These are phyloP conservation scores for Clonostachys byssicola DNA, from an alignment of 2,329 filamentous ascomycete genomes.

Conservation along the genomic window DNA sequence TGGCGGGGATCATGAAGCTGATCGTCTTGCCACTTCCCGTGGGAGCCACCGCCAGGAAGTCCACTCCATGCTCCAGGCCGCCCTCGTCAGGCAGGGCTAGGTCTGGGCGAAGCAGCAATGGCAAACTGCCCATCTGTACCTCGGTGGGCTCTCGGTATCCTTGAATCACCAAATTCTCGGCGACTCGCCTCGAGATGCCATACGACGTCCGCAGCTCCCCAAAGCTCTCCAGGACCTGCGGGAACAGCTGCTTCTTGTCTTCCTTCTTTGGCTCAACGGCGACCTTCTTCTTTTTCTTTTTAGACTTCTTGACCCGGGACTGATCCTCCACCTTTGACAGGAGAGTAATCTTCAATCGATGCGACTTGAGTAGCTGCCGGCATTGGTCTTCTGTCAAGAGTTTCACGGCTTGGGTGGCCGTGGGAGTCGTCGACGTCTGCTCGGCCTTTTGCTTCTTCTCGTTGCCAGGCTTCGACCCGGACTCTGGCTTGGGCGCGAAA, in stretches of 20 bases:
- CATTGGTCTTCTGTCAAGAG: slow-evolving; percentile 65
- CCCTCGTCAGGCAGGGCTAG: slow-evolving; percentile 37
- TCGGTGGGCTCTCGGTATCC: slow-evolving; percentile 87
- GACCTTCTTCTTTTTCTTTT: slow-evolving; percentile 49
- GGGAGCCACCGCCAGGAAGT: slow-evolving; percentile 85
- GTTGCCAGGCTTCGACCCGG: slow-evolving; percentile 24
- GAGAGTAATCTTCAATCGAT: slow-evolving; percentile 81
- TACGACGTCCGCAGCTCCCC: slow-evolving; percentile 66
- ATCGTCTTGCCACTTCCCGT: slow-evolving; percentile 97
- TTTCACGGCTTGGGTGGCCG: slow-evolving; percentile 11
- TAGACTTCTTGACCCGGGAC: slow-evolving; percentile 47
- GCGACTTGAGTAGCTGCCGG: slow-evolving; percentile 68
- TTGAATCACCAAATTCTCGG: slow-evolving; percentile 77
- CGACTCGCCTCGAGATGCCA: slow-evolving; percentile 68
- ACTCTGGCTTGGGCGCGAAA: slow-evolving; percentile 45
- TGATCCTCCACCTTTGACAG: slow-evolving; percentile 49
- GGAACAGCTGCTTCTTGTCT: slow-evolving; percentile 61
- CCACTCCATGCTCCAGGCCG: slow-evolving; percentile 40
- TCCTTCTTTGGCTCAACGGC: slow-evolving; percentile 43
- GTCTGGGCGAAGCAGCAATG: slow-evolving; percentile 64
- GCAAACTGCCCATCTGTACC: slow-evolving; percentile 84
- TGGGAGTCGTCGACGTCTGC: background rate
- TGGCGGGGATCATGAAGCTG: slow-evolving; percentile 82
- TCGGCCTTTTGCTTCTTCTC: slow-evolving; percentile 21
- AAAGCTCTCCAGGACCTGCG: slow-evolving; percentile 78